Evolutionary conservation across 2,329 filamentous ascomycete genomes (phyloP).

Genomic region (Fusarium domesticum): DNA sequence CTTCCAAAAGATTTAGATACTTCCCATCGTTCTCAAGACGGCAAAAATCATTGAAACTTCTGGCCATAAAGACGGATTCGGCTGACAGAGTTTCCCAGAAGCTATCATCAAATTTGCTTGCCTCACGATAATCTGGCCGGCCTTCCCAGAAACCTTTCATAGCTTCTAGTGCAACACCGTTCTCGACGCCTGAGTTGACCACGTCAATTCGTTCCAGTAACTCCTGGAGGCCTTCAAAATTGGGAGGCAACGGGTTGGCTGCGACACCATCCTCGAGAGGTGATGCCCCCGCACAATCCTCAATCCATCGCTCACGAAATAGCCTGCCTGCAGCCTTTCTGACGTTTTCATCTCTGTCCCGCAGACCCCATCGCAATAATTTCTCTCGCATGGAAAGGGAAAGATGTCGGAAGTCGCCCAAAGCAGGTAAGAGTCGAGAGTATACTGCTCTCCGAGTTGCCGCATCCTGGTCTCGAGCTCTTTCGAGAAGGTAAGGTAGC

Average conservation of each 20-base stretch:
- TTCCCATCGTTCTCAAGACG: constrained; percentile 69
- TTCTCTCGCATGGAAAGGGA: constrained; percentile 95
- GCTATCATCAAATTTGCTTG: constrained; percentile 65
- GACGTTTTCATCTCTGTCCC: constrained; percentile 91
- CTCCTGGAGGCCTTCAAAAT: constrained; percentile 80
- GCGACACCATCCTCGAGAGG: constrained; percentile 58
- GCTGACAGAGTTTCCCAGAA: constrained; percentile 81
- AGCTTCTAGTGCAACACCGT: constrained; percentile 85
- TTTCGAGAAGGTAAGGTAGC: constrained; percentile 82
- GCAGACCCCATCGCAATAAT: constrained; percentile 87
- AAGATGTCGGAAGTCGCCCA: constrained; percentile 92
- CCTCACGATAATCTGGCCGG: constrained; percentile 75
- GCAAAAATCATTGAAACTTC: constrained; percentile 94
- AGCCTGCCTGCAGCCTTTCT: constrained; percentile 85
- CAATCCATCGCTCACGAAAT: constrained; percentile 96
- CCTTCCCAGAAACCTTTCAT: constrained; percentile 98
- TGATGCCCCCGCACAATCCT: constrained; percentile 76
- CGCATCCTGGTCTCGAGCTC: constrained; percentile 84
- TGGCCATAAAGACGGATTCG: constrained; percentile 84
- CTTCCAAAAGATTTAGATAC: constrained; percentile 73
- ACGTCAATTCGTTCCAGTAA: constrained; percentile 92
- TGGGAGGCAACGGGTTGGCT: constrained; percentile 59
- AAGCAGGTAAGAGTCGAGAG: constrained; percentile 76
- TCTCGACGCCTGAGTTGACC: constrained; percentile 83
- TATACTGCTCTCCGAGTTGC: constrained; percentile 83